Evolutionary conservation across 2,329 filamentous ascomycete genomes (phyloP).

Genomic region (Calonectria hawksworthii): DNA sequence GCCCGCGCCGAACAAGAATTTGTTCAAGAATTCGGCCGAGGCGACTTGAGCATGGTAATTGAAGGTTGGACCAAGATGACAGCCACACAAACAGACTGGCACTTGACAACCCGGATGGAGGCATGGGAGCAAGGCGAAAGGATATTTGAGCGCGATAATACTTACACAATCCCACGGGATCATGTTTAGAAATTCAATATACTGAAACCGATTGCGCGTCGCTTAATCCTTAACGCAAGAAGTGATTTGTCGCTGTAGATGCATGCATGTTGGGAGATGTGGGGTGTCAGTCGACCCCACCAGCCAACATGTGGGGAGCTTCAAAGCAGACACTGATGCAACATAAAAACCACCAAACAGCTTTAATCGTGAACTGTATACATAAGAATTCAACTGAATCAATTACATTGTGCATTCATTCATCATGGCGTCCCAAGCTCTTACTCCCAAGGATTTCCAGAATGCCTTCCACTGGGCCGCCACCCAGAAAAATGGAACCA

Average conservation of each 20-base stretch:
- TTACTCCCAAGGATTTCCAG: constrained; percentile 55
- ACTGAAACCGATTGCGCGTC: neutral
- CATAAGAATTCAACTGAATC: neutral
- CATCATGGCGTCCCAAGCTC: constrained; percentile 13
- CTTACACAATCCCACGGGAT: constrained; percentile 1
- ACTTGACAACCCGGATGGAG: constrained; percentile 2
- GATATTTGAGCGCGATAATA: neutral
- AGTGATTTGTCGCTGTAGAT: neutral
- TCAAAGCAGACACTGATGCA: neutral
- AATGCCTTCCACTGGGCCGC: constrained; percentile 69
- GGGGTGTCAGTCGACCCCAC: neutral
- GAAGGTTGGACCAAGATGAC: constrained; percentile 21
- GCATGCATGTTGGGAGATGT: neutral
- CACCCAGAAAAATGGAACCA: constrained; percentile 67
- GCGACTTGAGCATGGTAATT: neutral
- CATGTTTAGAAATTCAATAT: neutral
- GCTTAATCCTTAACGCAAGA: neutral
- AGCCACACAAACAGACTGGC: neutral
- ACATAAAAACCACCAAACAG: neutral
- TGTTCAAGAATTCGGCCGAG: constrained; percentile 6
- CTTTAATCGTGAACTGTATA: neutral
- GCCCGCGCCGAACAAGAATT: constrained; percentile 11
- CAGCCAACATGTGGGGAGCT: neutral
- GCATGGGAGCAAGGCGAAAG: constrained; percentile 6
- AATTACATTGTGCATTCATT: neutral